These are phyloP conservation scores for Paraphaeosphaeria sporulosa DNA, from an alignment of 2,329 filamentous ascomycete genomes.

Conservation along the genomic window DNA sequence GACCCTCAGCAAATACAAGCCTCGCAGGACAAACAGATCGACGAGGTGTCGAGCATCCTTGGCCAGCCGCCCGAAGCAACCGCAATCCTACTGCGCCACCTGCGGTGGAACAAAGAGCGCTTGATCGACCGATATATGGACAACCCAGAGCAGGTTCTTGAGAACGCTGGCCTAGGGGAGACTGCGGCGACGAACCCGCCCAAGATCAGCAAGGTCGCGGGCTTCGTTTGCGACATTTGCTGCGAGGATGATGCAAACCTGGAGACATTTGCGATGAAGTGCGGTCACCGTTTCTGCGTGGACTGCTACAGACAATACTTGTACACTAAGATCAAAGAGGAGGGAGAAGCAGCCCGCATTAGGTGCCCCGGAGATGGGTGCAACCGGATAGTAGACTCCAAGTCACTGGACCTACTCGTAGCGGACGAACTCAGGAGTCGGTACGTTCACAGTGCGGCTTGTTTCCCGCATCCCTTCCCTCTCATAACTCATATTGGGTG, in stretches of 20 bases:
- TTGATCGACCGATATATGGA: constrained; percentile 98
- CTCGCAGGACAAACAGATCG: constrained; percentile 85
- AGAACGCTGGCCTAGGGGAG: constrained; percentile 81
- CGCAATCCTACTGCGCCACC: constrained; percentile 87
- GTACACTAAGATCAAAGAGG: constrained; percentile 89
- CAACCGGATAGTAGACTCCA: constrained; percentile 88
- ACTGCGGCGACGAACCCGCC: constrained; percentile 57
- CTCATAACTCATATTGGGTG: neutral
- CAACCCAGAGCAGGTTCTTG: constrained; percentile 76
- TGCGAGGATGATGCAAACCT: constrained; percentile 84
- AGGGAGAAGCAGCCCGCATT: constrained; percentile 93
- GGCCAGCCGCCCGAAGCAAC: constrained; percentile 88
- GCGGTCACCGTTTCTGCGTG: constrained; percentile 90
- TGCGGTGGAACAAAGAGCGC: constrained; percentile 95
- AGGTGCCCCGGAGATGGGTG: constrained; percentile 91
- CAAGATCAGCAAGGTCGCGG: constrained; percentile 73
- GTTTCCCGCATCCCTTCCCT: neutral
- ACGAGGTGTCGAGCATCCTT: constrained; percentile 90
- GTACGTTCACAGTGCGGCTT: constrained; percentile 43
- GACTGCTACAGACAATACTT: constrained; percentile 93
- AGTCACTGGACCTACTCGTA: constrained; percentile 80
- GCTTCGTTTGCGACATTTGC: constrained; percentile 94
- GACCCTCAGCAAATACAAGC: constrained; percentile 80
- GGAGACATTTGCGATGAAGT: constrained; percentile 91
- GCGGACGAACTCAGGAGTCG: constrained; percentile 63